A percentile compares a stretch with the other conserved stretches of the same genome.
phyloP scores from a whole-genome alignment of 176 grass and related monocot genomes.

The Paspalum vaginatum region DNA sequence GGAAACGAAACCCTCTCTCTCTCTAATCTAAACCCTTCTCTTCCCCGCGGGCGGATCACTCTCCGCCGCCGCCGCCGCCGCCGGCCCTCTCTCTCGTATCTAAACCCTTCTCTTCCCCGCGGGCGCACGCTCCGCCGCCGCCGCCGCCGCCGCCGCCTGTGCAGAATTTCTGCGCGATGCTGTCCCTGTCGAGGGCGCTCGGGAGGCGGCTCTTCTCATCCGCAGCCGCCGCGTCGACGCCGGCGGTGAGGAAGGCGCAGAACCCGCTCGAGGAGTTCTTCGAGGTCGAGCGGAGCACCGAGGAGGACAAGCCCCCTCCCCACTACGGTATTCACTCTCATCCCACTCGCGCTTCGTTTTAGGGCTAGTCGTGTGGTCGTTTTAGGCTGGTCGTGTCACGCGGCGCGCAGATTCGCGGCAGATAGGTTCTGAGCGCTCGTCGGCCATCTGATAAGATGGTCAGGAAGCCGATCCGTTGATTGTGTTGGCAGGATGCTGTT shows the following conservation, averaged over 20 bases:
- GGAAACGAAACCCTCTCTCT: constrained; percentile 10
- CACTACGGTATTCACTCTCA: constrained; percentile 58
- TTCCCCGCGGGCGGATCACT: constrained; percentile 8
- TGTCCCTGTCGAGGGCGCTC: constrained; percentile 69
- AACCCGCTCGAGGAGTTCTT: constrained; percentile 96
- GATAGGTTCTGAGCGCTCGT: neutral
- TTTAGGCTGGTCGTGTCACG: neutral
- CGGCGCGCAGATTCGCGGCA: neutral
- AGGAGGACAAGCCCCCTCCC: constrained; percentile 71
- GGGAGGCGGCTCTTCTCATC: constrained; percentile 57
- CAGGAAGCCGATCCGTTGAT: neutral
- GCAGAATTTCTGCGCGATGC: constrained; percentile 39
- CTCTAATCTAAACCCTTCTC: constrained; percentile 34
- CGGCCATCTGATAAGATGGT: neutral
- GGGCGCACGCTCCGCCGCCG: constrained; percentile 24
- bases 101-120: constrained; percentile 30
- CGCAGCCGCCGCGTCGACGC: constrained; percentile 40
- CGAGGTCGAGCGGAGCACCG: constrained; percentile 74
- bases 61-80: constrained; percentile 33
- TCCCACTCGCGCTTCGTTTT: neutral
- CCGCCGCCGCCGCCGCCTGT: constrained; percentile 5
- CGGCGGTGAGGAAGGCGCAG: constrained; percentile 50
- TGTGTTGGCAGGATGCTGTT: neutral
- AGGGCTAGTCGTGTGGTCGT: no score
- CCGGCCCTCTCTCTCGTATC: neutral